Evolutionary conservation across 2,329 filamentous ascomycete genomes (phyloP).

Genomic region (Colletotrichum orbiculare): DNA sequence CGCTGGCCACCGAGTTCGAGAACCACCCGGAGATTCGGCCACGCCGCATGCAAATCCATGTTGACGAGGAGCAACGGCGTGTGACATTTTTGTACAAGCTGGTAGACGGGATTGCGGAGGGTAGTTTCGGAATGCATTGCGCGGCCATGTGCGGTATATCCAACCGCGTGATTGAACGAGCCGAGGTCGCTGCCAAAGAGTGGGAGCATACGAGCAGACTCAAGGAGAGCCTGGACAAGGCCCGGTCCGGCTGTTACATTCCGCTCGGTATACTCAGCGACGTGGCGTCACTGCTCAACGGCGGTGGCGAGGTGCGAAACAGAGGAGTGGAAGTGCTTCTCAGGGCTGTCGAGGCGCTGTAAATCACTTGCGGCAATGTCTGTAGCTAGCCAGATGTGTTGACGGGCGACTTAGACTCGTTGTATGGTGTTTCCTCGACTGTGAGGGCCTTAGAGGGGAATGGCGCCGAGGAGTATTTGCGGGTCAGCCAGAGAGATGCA

Average conservation of each 20-base stretch:
- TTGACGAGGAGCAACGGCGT: slow-evolving; percentile 84
- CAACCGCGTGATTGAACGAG: slow-evolving; percentile 81
- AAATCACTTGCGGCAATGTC: slow-evolving; percentile 22
- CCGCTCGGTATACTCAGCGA: slow-evolving; percentile 90
- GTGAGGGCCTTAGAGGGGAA: no score
- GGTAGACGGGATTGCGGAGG: slow-evolving; percentile 92
- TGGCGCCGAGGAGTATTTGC: no score
- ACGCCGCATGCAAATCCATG: slow-evolving; percentile 93
- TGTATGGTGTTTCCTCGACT: no score
- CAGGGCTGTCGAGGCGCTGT: slow-evolving; percentile 69
- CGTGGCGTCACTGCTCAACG: slow-evolving; percentile 79
- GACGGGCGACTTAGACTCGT: no score
- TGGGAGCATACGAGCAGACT: slow-evolving; percentile 96
- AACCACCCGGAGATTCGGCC: slow-evolving; percentile 87
- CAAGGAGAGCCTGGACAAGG: slow-evolving; percentile 87
- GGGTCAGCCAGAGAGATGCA: no score
- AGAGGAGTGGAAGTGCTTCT: slow-evolving; percentile 69
- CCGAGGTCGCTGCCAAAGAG: slow-evolving; percentile 87
- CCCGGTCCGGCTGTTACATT: slow-evolving; percentile 82
- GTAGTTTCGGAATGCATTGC: slow-evolving; percentile 99
- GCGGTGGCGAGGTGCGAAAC: slow-evolving; percentile 60
- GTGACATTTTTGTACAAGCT: slow-evolving; percentile 98
- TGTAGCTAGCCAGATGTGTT: background rate
- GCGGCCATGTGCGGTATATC: slow-evolving; percentile 98
- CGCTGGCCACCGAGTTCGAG: slow-evolving; percentile 89